Evolutionary conservation across 2,329 filamentous ascomycete species (phyloP).

Genomic region (Aureobasidium sp.): DNA sequence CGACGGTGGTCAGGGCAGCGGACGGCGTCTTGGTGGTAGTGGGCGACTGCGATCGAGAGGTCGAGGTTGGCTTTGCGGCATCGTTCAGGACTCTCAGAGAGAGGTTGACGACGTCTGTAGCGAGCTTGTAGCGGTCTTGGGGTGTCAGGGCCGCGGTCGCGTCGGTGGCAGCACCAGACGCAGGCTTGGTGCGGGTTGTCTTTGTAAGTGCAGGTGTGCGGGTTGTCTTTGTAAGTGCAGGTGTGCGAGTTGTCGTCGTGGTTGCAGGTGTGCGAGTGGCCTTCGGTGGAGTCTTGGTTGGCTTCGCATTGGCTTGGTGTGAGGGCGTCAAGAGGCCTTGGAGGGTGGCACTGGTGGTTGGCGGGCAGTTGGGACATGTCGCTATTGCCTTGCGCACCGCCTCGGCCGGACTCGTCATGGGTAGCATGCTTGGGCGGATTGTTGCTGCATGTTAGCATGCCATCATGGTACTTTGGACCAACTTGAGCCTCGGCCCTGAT

Average conservation of each 20-base stretch:
- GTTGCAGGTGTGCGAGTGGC: background rate
- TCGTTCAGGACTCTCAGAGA: slow-evolving; percentile 63
- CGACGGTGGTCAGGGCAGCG: slow-evolving; percentile 23
- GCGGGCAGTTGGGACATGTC: background rate
- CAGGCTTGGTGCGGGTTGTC: background rate
- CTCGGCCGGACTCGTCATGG: background rate
- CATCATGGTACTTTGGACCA: slow-evolving; percentile 1
- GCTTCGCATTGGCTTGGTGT: background rate
- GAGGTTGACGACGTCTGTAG: slow-evolving; percentile 66
- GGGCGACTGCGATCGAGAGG: background rate
- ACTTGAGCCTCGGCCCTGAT: background rate
- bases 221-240: background rate
- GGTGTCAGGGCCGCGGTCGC: slow-evolving; percentile 36
- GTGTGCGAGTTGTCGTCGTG: background rate
- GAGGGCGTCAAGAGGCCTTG: background rate
- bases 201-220: background rate
- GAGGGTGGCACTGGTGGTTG: slow-evolving; percentile 3
- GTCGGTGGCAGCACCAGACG: slow-evolving; percentile 20
- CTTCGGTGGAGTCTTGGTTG: background rate
- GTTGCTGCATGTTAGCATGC: slow-evolving; percentile 5
- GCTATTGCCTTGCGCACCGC: slow-evolving; percentile 9
- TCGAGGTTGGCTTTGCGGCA: slow-evolving; percentile 46
- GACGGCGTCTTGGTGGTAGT: background rate
- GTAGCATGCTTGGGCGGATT: background rate
- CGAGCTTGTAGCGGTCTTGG: slow-evolving; percentile 59